These are phyloP conservation scores for Lichtheimia ornata DNA, from an alignment of 371 early-diverging fungal species.

Conservation along the genomic window DNA sequence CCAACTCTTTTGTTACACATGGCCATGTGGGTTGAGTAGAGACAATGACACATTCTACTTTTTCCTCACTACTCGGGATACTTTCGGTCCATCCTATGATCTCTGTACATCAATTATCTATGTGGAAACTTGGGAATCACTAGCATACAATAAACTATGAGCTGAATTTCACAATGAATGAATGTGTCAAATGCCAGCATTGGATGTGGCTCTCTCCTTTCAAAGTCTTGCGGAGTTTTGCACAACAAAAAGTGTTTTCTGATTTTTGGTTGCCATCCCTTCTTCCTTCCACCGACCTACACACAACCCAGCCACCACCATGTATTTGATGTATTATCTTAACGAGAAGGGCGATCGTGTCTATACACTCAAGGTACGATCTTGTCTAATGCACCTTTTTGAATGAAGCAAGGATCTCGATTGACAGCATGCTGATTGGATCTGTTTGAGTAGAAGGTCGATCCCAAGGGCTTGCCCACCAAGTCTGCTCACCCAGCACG, in stretches of 20 bases:
- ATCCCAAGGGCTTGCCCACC: conserved; percentile 79
- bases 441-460: conserved; percentile 69
- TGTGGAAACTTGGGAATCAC: too few relatives aligned
- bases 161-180: too few relatives aligned
- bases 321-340: conserved; percentile 96
- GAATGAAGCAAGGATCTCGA: conserved; percentile 76
- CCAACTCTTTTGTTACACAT: too few relatives aligned
- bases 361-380: conserved; percentile 92
- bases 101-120: too few relatives aligned
- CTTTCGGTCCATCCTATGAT: too few relatives aligned
- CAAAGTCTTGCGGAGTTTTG: neutral
- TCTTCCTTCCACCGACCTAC: neutral
- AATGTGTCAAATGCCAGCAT: too few relatives aligned
- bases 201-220: too few relatives aligned
- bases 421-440: neutral
- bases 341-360: conserved; percentile 86
- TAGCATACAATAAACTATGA: too few relatives aligned
- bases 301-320: conserved; percentile 31
- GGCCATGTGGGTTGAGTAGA: too few relatives aligned
- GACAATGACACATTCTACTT: too few relatives aligned
- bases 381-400: conserved; percentile 2
- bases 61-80: too few relatives aligned
- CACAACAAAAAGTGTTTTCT: conserved; percentile 1
- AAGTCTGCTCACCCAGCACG: conserved; percentile 97
- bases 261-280: neutral